phyloP scores from a whole-genome alignment of 1,284 basidiomycete genomes.

The Fomitopsis pinicola region DNA sequence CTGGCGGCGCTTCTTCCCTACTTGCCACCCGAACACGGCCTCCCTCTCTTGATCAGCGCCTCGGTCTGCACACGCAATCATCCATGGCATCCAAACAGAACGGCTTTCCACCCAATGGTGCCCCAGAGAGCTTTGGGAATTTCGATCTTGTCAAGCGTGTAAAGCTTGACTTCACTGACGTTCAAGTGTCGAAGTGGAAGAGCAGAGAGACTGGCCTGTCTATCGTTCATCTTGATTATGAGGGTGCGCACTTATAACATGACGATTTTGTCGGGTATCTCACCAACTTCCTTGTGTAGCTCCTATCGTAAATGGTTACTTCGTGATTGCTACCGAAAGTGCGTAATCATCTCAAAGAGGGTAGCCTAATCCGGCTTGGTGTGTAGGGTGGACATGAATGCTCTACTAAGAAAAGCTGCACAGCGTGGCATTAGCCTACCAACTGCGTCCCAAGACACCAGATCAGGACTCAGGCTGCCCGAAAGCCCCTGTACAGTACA shows the following conservation, averaged over 20 bases:
- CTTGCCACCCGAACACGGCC: background rate
- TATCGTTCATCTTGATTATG: constrained; percentile 79
- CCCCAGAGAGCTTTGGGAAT: constrained; percentile 52
- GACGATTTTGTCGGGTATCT: background rate
- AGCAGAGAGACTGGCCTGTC: constrained; percentile 77
- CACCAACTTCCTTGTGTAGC: constrained; percentile 40
- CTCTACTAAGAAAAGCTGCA: background rate
- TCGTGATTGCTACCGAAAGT: constrained; percentile 93
- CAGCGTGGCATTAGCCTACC: background rate
- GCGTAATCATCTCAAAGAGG: constrained; percentile 21
- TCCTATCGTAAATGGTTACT: constrained; percentile 90
- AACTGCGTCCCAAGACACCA: background rate
- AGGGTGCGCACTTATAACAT: constrained; percentile 46
- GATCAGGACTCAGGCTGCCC: background rate
- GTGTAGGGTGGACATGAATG: background rate
- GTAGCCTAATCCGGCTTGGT: background rate
- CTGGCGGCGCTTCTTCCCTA: background rate
- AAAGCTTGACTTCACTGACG: constrained; percentile 72
- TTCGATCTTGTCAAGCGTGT: constrained; percentile 76
- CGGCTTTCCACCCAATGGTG: constrained; percentile 4
- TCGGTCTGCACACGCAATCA: constrained; percentile 10
- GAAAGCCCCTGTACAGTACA: background rate
- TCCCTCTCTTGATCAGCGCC: background rate
- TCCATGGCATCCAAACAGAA: constrained; percentile 19
- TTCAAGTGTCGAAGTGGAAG: constrained; percentile 81